Evolutionary conservation across 1,139 yeast species (phyloP).

Genomic region (Blastobotrys aristatus): DNA sequence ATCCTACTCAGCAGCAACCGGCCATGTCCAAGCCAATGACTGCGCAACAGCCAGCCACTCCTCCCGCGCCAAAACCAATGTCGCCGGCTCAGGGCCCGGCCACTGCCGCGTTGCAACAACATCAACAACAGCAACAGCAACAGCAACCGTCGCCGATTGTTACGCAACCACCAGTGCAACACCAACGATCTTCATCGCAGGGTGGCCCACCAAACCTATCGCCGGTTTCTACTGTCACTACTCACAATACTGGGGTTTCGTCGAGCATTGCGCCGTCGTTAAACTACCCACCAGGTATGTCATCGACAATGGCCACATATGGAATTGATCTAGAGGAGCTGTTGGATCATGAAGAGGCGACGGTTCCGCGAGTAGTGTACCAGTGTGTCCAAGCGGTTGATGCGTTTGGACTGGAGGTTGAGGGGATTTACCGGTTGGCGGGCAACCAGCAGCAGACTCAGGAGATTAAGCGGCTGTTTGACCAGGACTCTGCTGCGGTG

Average conservation of each 20-base stretch:
- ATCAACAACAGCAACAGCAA: not conserved
- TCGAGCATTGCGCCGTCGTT: slow-evolving; percentile 4
- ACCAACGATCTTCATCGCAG: not conserved
- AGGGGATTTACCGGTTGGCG: slow-evolving; percentile 83
- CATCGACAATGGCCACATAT: slow-evolving; percentile 46
- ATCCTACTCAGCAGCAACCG: slow-evolving; percentile 14
- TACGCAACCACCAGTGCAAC: not conserved
- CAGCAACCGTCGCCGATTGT: not conserved
- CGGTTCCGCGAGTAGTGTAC: slow-evolving; percentile 86
- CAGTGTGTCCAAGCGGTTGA: slow-evolving; percentile 87
- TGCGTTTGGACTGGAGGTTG: slow-evolving; percentile 72
- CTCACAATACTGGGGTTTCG: slow-evolving; percentile 9
- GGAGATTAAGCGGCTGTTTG: slow-evolving; percentile 66
- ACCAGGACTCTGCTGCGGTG: slow-evolving; percentile 68
- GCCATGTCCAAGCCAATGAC: slow-evolving; percentile 10
- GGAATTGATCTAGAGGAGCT: slow-evolving; percentile 75
- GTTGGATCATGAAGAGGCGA: slow-evolving; percentile 78
- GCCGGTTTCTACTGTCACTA: slow-evolving; percentile 10
- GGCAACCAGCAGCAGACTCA: slow-evolving; percentile 75
- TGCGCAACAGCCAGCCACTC: slow-evolving; percentile 6
- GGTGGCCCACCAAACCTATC: not conserved
- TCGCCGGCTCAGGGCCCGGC: not conserved
- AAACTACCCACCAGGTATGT: slow-evolving; percentile 25
- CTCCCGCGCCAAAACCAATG: not conserved
- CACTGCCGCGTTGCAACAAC: not conserved